phyloP scores from a whole-genome alignment of 2,329 filamentous ascomycete genomes.

The Hypoxylon sp. region DNA sequence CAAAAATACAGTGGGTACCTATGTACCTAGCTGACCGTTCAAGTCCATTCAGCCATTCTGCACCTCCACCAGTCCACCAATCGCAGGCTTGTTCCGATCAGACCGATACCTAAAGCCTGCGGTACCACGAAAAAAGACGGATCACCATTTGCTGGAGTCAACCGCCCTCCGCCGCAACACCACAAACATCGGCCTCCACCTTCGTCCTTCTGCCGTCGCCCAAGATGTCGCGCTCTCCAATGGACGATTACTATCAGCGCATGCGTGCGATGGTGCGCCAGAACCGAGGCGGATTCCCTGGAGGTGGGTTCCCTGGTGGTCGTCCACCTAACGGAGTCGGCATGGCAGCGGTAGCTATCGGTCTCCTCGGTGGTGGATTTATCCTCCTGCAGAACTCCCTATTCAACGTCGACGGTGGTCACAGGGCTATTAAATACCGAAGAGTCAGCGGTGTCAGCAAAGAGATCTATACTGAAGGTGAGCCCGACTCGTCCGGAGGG shows the following conservation, averaged over 20 bases:
- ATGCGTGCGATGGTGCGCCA: slow-evolving; percentile 50
- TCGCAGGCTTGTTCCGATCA: background rate
- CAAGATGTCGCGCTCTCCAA: slow-evolving; percentile 51
- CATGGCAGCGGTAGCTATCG: slow-evolving; percentile 57
- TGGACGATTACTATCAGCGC: slow-evolving; percentile 49
- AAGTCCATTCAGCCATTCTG: too few species aligned
- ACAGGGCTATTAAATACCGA: slow-evolving; percentile 98
- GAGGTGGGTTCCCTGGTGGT: slow-evolving; percentile 51
- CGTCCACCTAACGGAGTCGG: slow-evolving; percentile 58
- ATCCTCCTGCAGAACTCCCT: slow-evolving; percentile 70
- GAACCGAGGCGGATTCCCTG: slow-evolving; percentile 54
- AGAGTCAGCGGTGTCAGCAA: slow-evolving; percentile 92
- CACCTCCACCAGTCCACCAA: too few species aligned
- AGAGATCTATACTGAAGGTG: slow-evolving; percentile 96
- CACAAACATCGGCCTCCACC: slow-evolving; percentile 7
- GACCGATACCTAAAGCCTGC: too few species aligned
- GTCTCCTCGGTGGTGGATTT: slow-evolving; percentile 62
- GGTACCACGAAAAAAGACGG: slow-evolving; percentile 32
- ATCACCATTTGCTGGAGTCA: slow-evolving; percentile 36
- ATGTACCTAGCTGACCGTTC: background rate
- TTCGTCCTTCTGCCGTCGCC: slow-evolving; percentile 1
- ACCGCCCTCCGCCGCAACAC: slow-evolving; percentile 13
- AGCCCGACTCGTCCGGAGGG: slow-evolving; percentile 38
- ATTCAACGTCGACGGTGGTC: slow-evolving; percentile 95
- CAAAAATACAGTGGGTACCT: slow-evolving; percentile 1